Evolutionary conservation across 371 early-diverging fungal genomes (phyloP).

Genomic region (Mucor irregularis): DNA sequence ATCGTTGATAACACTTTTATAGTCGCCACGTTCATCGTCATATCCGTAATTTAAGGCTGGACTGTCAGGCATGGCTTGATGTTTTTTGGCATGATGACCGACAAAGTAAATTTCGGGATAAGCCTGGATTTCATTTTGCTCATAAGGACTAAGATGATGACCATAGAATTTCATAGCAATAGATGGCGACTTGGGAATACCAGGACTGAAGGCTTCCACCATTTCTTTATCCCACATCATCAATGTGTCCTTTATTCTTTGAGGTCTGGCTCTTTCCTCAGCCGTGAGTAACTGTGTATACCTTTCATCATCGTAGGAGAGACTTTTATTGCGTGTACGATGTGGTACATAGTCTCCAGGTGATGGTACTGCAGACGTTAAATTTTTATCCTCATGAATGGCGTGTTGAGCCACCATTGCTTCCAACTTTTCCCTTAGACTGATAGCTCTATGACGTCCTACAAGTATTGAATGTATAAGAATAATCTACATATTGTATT

Average conservation of each 20-base stretch:
- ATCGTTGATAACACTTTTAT: slow-evolving; percentile 81
- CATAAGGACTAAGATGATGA: slow-evolving; percentile 67
- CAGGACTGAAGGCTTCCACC: slow-evolving; percentile 26
- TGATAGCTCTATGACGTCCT: slow-evolving; percentile 21
- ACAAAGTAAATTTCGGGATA: slow-evolving; percentile 82
- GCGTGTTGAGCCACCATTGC: slow-evolving; percentile 35
- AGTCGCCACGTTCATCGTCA: slow-evolving; percentile 95
- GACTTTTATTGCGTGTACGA: slow-evolving; percentile 7
- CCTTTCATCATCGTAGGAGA: slow-evolving; percentile 7
- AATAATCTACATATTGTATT: neutral
- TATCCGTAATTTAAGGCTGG: slow-evolving; percentile 69
- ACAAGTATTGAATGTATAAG: neutral
- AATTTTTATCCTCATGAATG: slow-evolving; percentile 20
- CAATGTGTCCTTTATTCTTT: slow-evolving; percentile 23
- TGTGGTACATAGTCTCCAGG: neutral
- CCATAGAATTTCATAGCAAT: slow-evolving; percentile 34
- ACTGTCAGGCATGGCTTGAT: slow-evolving; percentile 46
- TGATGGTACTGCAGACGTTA: neutral
- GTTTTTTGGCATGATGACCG: slow-evolving; percentile 65
- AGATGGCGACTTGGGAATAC: slow-evolving; percentile 33
- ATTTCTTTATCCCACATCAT: slow-evolving; percentile 34
- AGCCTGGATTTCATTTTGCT: slow-evolving; percentile 77
- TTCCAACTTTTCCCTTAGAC: slow-evolving; percentile 31
- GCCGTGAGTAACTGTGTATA: slow-evolving; percentile 1
- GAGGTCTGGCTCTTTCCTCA: slow-evolving; percentile 17